Base-by-base conservation (phyloP, 2,329 filamentous ascomycete genomes). In the Emmonsiellopsis sp. region DNA sequence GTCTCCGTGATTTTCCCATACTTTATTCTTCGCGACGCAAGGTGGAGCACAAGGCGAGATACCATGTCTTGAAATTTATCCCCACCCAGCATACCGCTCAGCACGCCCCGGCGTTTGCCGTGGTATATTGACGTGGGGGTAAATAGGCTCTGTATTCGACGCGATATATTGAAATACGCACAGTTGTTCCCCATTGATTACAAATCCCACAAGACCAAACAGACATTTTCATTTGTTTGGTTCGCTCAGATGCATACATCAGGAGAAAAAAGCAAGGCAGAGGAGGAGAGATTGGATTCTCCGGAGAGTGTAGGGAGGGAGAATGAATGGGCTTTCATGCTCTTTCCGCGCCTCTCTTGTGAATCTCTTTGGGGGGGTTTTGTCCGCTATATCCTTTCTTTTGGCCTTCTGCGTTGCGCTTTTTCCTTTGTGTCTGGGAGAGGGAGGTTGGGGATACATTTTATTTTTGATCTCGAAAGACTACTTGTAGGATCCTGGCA, bases 31-130 rank as follows among this genome's bases (percentile, higher is more conserved):
- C 73, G 73, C 73, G 69, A 71, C 70, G 73, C 68, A 72, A 75
- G 74, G 74, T 77, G 73, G 74, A 76, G 74, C 73, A 67, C 73
- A 73, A 75, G 73, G 73, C 71, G 73, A 76, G 74, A 63, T 67
- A 44, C 66, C 67, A 74, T 76, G 71, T 72, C 73, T 74, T 75
- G 71, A 73, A 71, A 71, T 70, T 68, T 65, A 49, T 7, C 13
- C 62, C 64, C 31, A 6, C 30, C 62, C 65, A 30, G 13, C 42
- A 16, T 10, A 44, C 59, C 56, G 53, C 58, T 57, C 56, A 59
- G n/a, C 34, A 45, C 48, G 42, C 41, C 48, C 46, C 52, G 16
- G 8, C 41, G 58, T 56, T 58, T 58, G 66, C 7, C 13, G 15
- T 50, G 34, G 35, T 31, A 15, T 31, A 26, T 41, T 6, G 42